Base-by-base conservation (phyloP, 768 basidiomycete genomes). In the Steccherinum ochraceum region DNA sequence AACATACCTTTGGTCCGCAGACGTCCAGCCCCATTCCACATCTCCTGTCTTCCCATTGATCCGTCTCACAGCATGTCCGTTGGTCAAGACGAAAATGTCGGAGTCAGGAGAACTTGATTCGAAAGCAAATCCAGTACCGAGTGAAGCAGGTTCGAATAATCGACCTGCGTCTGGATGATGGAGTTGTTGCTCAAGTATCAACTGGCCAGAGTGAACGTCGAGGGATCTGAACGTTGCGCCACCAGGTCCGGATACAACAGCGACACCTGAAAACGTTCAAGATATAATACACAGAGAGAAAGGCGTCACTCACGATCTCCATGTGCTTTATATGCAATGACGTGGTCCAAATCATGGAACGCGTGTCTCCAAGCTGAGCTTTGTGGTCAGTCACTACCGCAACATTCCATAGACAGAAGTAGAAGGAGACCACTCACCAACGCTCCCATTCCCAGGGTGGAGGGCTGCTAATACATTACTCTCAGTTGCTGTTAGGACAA, bases 381-480 rank as follows among this genome's bases (percentile, higher is more conserved):
- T 57, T 49, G 50, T 40, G 30, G 42, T 19, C 24, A 46, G 45
- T 48, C 39, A 44, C 49, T 47, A 25, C 52, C 24, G 47, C 42
- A n/a, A n/a, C 18, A 24, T 11, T 45, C 13, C 5, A 16, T 5
- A n/a, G 24, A 13, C 16, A 43, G 4, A 3, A 19, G 39, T 18
- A 30, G 11, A n/a, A 1, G 3, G 2, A 27, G 4, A 20, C 27
- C 27, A 64, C 80, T 55, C 64, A 93, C 93, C 82, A 62, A 93
- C 68, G 45, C 74, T 74, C 1, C 93, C 92, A 57, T 85, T 77
- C 7, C 73, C 70, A 5, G 78, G 75, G 60, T 85, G 74, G 51
- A 95, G 56, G 0, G 80, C 88, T 1, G 85, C 90, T 21, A 95
- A 67, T 0, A 94, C 84, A 65, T 93, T 94, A 59, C 75, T 86